Evolutionary conservation across 345 rosid species (phyloP).

Genomic region (Eucalyptus polybractea): DNA sequence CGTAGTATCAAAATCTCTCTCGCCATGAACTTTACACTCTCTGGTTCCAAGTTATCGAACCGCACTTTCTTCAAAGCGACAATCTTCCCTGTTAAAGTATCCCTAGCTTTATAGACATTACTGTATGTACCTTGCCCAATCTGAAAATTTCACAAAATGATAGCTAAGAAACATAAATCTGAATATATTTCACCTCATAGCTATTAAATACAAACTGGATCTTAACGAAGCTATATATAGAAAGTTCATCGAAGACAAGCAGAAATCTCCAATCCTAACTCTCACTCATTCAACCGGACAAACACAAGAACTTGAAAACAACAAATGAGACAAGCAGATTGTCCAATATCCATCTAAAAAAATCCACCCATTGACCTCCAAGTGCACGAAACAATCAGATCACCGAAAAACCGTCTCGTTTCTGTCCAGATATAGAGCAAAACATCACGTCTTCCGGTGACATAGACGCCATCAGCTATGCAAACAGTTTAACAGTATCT

Average conservation of each 20-base stretch:
- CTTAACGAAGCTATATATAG: not conserved
- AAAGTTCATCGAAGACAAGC: not conserved
- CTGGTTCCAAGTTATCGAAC: slow-evolving; percentile 76
- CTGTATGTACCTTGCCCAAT: slow-evolving; percentile 89
- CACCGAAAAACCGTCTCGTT: not conserved
- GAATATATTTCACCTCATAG: not conserved
- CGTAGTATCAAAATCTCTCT: slow-evolving; percentile 68
- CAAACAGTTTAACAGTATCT: not conserved
- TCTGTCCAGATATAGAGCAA: not conserved
- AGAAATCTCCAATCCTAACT: not conserved
- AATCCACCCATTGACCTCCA: not conserved
- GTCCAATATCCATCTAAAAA: not conserved
- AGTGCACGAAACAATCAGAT: not conserved
- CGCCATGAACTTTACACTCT: slow-evolving; percentile 84
- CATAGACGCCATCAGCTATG: not conserved
- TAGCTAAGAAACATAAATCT: not conserved
- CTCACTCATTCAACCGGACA: not conserved
- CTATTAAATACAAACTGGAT: not conserved
- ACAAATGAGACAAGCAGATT: not conserved
- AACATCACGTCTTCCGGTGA: not conserved
- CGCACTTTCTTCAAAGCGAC: slow-evolving; percentile 81
- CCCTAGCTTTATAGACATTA: slow-evolving; percentile 88
- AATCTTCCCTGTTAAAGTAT: slow-evolving; percentile 52
- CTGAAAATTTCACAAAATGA: slow-evolving; percentile 7
- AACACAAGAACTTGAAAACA: not conserved